These are phyloP conservation scores for Heterobasidion annosum DNA, from an alignment of 1,284 basidiomycete genomes.

Conservation along the genomic window DNA sequence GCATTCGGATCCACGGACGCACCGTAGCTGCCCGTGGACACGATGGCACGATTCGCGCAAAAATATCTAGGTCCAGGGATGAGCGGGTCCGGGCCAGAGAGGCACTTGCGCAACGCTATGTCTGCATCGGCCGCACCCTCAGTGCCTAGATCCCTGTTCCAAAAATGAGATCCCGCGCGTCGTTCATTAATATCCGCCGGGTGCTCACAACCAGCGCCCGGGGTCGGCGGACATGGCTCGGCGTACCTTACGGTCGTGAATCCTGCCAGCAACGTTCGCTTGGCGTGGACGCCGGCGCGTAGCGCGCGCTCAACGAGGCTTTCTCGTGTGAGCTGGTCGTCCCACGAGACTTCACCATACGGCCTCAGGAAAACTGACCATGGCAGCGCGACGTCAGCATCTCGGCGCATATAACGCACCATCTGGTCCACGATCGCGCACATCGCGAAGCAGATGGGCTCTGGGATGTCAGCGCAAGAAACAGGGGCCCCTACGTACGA, in stretches of 20 bases:
- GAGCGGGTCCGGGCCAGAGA: slow-evolving; percentile 40
- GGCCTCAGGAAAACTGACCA: slow-evolving; percentile 53
- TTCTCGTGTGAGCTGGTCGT: slow-evolving; percentile 55
- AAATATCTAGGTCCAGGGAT: slow-evolving; percentile 60
- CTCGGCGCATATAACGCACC: not conserved
- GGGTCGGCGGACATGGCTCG: not conserved
- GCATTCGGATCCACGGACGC: slow-evolving; percentile 6
- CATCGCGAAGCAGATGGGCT: no score
- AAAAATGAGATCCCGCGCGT: not conserved
- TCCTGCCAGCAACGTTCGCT: slow-evolving; percentile 50
- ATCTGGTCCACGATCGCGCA: not conserved
- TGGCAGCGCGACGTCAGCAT: not conserved
- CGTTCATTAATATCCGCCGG: no score
- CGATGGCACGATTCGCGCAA: slow-evolving; percentile 51
- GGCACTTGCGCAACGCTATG: slow-evolving; percentile 47
- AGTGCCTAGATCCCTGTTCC: slow-evolving; percentile 49
- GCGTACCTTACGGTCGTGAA: slow-evolving; percentile 57
- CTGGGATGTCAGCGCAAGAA: no score
- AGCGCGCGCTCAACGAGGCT: slow-evolving; percentile 43
- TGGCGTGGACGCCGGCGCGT: slow-evolving; percentile 54
- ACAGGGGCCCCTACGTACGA: slow-evolving; percentile 27
- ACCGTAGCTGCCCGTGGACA: slow-evolving; percentile 57
- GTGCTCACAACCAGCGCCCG: no score
- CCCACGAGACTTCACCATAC: slow-evolving; percentile 52
- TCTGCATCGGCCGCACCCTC: slow-evolving; percentile 60